phyloP scores from a whole-genome alignment of 1,139 yeast genomes.

The Yamadazyma taylorii region DNA sequence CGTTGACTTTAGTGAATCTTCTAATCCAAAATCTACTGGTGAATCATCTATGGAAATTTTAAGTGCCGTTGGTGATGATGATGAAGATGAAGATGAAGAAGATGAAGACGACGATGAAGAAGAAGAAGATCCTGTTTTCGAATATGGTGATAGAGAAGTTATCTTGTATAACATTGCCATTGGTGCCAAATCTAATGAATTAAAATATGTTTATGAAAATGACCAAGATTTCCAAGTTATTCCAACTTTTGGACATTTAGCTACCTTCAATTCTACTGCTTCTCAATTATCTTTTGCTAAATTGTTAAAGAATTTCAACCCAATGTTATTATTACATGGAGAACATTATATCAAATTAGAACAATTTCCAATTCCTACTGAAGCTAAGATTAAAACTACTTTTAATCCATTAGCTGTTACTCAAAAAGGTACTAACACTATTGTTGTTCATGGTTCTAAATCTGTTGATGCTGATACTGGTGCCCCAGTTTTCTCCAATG shows the following conservation, averaged over 20 bases:
- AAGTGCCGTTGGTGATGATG: slow-evolving; percentile 57
- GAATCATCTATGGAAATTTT: slow-evolving; percentile 82
- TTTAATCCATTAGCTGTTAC: slow-evolving; percentile 69
- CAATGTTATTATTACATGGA: slow-evolving; percentile 87
- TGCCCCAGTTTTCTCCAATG: slow-evolving; percentile 73
- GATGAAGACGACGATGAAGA: slow-evolving; percentile 54
- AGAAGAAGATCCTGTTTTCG: slow-evolving; percentile 47
- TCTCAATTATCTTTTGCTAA: slow-evolving; percentile 54
- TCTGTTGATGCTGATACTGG: slow-evolving; percentile 72
- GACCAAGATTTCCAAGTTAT: slow-evolving; percentile 79
- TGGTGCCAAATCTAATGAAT: slow-evolving; percentile 80
- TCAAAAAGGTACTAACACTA: slow-evolving; percentile 88
- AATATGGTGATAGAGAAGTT: slow-evolving; percentile 67
- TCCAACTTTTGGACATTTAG: slow-evolving; percentile 91
- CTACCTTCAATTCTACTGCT: slow-evolving; percentile 55
- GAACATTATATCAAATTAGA: slow-evolving; percentile 86
- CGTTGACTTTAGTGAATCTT: slow-evolving; percentile 63
- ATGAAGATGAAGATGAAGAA: slow-evolving; percentile 49
- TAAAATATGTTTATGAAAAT: slow-evolving; percentile 79
- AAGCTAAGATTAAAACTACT: slow-evolving; percentile 60
- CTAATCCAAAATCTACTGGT: slow-evolving; percentile 62
- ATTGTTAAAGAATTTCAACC: slow-evolving; percentile 80
- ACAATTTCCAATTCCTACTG: slow-evolving; percentile 79
- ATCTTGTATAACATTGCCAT: slow-evolving; percentile 87
- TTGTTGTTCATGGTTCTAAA: slow-evolving; percentile 73